Evolutionary conservation across 2,329 filamentous ascomycete genomes (phyloP).

Genomic region (Sarocladiaceae sp.): DNA sequence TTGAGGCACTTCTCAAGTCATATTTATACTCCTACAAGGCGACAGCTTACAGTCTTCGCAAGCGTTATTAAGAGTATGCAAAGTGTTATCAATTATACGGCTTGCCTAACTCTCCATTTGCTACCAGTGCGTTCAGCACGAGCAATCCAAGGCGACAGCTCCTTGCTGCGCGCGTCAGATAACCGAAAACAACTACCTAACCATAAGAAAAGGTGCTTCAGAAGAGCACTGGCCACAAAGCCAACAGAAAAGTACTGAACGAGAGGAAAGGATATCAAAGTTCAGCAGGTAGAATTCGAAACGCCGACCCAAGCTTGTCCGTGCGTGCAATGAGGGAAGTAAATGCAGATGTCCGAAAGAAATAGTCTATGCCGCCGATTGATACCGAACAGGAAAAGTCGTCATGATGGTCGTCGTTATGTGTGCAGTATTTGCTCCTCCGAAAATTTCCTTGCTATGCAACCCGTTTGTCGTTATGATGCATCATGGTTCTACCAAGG

Average conservation of each 20-base stretch:
- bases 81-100: conserved; percentile 6
- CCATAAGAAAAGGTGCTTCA: neutral
- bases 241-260: conserved; percentile 9
- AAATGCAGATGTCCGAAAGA: conserved; percentile 22
- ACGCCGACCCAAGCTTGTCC: conserved; percentile 26
- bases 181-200: neutral
- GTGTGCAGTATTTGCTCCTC: conserved; percentile 9
- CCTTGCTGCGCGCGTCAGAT: neutral
- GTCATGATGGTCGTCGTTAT: conserved; percentile 21
- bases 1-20: no score
- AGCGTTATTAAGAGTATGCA: neutral
- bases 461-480: conserved; percentile 9
- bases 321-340: conserved; percentile 17
- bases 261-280: conserved; percentile 26
- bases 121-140: neutral
- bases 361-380: conserved; percentile 30
- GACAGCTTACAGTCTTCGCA: neutral
- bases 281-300: conserved; percentile 20
- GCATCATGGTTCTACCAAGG: conserved; percentile 43
- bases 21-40: no score
- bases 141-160: neutral
- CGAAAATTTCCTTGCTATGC: conserved; percentile 12
- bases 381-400: conserved; percentile 23
- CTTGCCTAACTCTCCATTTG: neutral
- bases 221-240: neutral